Evolutionary conservation across 306 rosid genomes (phyloP).

Genomic region (Cicer bijugum): DNA sequence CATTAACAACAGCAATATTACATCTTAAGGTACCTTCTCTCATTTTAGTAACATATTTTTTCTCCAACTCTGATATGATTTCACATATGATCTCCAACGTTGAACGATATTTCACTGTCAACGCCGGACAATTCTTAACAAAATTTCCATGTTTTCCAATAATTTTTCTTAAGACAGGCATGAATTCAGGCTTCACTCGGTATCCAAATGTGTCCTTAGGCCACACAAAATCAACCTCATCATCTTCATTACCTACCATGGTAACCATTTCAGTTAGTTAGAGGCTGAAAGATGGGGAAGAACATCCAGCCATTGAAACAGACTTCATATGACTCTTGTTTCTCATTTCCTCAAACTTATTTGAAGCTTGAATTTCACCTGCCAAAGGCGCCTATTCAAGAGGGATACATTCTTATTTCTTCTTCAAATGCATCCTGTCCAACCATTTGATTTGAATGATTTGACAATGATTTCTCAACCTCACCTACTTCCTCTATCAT

Average conservation of each 20-base stretch:
- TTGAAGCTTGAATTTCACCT: not conserved
- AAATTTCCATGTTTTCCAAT: conserved; percentile 5
- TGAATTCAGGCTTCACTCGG: not conserved
- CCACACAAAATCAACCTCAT: not conserved
- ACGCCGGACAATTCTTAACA: not conserved
- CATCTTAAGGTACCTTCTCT: not conserved
- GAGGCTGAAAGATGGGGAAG: too few species aligned
- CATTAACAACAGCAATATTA: not conserved
- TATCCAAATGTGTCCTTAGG: conserved; percentile 5
- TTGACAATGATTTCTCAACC: conserved; percentile 10
- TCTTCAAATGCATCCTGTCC: not conserved
- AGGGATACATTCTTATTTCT: not conserved
- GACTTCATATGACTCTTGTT: not conserved
- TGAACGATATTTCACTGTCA: not conserved
- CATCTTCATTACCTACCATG: not conserved
- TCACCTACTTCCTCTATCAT: not conserved
- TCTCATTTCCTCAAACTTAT: not conserved
- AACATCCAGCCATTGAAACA: not conserved
- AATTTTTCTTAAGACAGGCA: conserved; percentile 4
- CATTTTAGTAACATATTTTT: not conserved
- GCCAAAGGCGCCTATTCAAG: not conserved
- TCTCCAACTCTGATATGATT: conserved; percentile 11
- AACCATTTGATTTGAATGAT: conserved; percentile 4
- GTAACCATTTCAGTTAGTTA: not conserved
- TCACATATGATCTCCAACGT: conserved; percentile 26